These are phyloP conservation scores for Euphrasia arctica DNA, from an alignment of 305 asterid genomes.

Conservation along the genomic window DNA sequence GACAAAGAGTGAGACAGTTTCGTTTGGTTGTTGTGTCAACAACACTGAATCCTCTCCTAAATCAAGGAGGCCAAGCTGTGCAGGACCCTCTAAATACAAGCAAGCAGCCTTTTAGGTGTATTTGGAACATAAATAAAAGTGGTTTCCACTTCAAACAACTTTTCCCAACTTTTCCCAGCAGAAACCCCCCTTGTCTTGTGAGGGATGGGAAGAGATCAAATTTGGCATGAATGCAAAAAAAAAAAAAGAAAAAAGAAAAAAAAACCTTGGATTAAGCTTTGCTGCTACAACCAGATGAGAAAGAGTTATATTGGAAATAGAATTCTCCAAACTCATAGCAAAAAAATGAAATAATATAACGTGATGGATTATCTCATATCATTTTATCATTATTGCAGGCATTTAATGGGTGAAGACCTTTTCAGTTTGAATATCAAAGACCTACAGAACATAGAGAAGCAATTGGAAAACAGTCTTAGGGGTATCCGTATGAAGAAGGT, in stretches of 20 bases:
- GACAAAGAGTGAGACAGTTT: too few species aligned
- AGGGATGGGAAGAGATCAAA: neutral
- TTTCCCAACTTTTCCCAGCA: neutral
- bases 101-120: too few species aligned
- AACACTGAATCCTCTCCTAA: too few species aligned
- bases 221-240: neutral
- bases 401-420: slow-evolving; percentile 70
- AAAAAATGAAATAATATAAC: neutral
- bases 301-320: neutral
- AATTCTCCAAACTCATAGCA: neutral
- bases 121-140: too few species aligned
- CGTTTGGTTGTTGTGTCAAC: too few species aligned
- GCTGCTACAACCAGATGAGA: neutral
- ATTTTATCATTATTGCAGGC: slow-evolving; percentile 37
- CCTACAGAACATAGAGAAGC: slow-evolving; percentile 61
- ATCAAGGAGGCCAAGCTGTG: too few species aligned
- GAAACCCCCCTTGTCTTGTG: neutral
- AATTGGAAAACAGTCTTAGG: slow-evolving; percentile 60
- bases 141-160: too few species aligned
- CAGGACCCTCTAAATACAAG: too few species aligned
- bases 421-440: slow-evolving; percentile 53
- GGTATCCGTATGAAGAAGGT: slow-evolving; percentile 68
- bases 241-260: neutral
- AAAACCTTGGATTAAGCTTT: neutral
- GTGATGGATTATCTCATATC: slow-evolving; percentile 7